Evolutionary conservation across 345 rosid species (phyloP).

Genomic region (Bruguiera parviflora): DNA sequence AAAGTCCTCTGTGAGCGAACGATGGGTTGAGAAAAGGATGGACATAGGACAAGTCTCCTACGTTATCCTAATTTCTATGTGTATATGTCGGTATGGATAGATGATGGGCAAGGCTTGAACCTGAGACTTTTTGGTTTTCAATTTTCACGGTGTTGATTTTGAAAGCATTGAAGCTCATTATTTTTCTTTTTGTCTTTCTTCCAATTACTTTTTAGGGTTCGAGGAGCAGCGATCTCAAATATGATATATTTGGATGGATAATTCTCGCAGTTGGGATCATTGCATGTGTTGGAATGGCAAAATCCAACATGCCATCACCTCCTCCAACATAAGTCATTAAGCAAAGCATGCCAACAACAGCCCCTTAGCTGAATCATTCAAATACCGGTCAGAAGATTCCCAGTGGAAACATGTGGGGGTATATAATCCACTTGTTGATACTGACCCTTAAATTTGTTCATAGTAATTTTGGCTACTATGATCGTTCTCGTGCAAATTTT

Average conservation of each 20-base stretch:
- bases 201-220: conserved; percentile 19
- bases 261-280: conserved; percentile 29
- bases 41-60: background rate
- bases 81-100: no score
- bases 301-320: conserved; percentile 17
- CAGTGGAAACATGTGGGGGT: conserved; percentile 17
- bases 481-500: conserved; percentile 1
- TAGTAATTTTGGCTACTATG: background rate
- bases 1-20: no score
- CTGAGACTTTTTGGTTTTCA: no score
- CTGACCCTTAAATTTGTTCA: background rate
- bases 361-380: conserved; percentile 19
- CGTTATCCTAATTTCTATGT: background rate
- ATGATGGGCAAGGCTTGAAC: no score
- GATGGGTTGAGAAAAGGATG: no score
- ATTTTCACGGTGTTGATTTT: no score
- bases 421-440: conserved; percentile 6
- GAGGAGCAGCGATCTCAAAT: conserved; percentile 20
- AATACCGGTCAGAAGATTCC: conserved; percentile 5
- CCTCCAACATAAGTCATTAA: conserved; percentile 30
- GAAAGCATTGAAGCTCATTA: background rate
- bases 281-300: conserved; percentile 30
- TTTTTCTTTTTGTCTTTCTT: background rate
- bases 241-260: conserved; percentile 27
- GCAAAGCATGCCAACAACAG: conserved; percentile 6